phyloP scores from a whole-genome alignment of 345 rosid genomes.

The Trapa bicornis region DNA sequence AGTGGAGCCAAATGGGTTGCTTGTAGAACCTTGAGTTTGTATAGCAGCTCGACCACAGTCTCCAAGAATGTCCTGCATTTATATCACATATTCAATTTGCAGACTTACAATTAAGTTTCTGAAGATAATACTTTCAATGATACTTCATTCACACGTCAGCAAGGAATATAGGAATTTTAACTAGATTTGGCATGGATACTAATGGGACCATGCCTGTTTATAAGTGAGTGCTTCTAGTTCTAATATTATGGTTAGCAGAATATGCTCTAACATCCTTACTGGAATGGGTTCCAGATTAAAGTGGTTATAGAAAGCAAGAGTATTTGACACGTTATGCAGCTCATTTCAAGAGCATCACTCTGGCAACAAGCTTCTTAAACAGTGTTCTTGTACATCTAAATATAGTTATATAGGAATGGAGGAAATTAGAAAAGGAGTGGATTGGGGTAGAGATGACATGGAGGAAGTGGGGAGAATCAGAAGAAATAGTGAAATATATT shows the following conservation, averaged over 20 bases:
- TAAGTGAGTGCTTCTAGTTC: too few relatives aligned
- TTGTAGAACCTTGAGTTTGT: conserved; percentile 87
- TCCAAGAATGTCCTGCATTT: conserved; percentile 71
- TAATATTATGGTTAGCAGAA: too few relatives aligned
- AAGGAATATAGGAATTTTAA: not conserved
- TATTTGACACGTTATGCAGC: not conserved
- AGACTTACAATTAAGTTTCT: not conserved
- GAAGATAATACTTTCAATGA: not conserved
- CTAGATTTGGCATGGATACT: too few relatives aligned
- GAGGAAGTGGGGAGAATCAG: not conserved
- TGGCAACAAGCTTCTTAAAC: not conserved
- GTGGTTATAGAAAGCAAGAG: not conserved
- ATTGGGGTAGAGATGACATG: not conserved
- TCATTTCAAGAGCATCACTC: not conserved
- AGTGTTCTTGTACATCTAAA: not conserved
- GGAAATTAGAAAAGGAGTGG: not conserved
- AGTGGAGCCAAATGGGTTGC: conserved; percentile 95
- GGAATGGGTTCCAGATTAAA: not conserved
- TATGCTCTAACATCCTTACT: too few relatives aligned
- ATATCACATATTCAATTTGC: not conserved
- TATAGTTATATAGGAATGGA: not conserved
- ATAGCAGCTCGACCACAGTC: conserved; percentile 96
- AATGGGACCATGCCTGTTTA: too few relatives aligned
- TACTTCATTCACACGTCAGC: not conserved
- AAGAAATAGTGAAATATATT: not conserved